Conservation (phyloP, 768 basidiomycete species). For the Leccinum sublutescens region DNA sequence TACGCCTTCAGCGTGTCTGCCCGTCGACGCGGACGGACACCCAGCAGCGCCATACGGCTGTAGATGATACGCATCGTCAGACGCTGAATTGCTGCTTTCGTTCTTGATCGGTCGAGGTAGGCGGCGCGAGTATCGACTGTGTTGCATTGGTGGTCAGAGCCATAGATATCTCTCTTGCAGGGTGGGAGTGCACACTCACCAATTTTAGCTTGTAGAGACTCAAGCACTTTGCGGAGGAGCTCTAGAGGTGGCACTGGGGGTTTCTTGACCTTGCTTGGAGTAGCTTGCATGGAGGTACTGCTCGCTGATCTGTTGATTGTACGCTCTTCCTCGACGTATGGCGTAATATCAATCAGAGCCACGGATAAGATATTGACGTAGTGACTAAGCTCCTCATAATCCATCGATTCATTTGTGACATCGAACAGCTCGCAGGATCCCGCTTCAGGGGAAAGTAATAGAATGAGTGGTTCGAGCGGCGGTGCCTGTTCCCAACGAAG, state of each 20-base stretch:
- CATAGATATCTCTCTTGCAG: neutral
- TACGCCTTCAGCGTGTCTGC: slow-evolving; percentile 31
- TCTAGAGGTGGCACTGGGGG: slow-evolving; percentile 44
- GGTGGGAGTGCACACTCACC: slow-evolving; percentile 40
- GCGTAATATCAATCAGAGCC: slow-evolving; percentile 56
- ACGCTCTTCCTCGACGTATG: slow-evolving; percentile 52
- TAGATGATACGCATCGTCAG: slow-evolving; percentile 63
- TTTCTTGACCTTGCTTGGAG: slow-evolving; percentile 31
- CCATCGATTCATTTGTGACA: slow-evolving; percentile 48
- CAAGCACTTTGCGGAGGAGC: slow-evolving; percentile 46
- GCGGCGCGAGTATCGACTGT: slow-evolving; percentile 72
- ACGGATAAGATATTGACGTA: slow-evolving; percentile 56
- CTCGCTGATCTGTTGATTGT: slow-evolving; percentile 8
- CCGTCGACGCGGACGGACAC: slow-evolving; percentile 17
- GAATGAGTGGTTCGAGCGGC: slow-evolving; percentile 48
- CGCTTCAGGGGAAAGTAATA: slow-evolving; percentile 46
- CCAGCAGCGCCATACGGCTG: slow-evolving; percentile 44
- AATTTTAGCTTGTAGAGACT: slow-evolving; percentile 57
- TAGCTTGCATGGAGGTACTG: slow-evolving; percentile 16
- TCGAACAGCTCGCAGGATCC: slow-evolving; percentile 49
- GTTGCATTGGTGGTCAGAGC: neutral
- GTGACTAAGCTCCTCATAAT: slow-evolving; percentile 60
- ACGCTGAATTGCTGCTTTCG: slow-evolving; percentile 67
- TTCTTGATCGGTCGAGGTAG: slow-evolving; percentile 71
- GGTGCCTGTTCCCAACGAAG: slow-evolving; percentile 45